A percentile compares a stretch with the other conserved stretches of the same genome.
Evolutionary conservation across 768 basidiomycete species (phyloP).

Genomic region (Suillus subaureus): DNA sequence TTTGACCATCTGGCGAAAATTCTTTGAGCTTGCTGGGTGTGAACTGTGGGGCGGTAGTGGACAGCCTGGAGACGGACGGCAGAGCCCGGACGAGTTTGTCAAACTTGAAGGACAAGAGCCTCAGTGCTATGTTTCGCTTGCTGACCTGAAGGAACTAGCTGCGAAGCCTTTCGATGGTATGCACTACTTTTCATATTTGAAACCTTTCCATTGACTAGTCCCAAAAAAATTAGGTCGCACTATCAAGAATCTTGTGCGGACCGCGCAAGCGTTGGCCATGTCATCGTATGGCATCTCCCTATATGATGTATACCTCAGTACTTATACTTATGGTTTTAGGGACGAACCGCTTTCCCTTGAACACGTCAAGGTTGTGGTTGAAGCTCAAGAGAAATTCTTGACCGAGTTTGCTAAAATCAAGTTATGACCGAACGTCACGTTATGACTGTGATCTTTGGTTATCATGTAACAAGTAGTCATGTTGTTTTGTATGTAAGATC

Average conservation of each 20-base stretch:
- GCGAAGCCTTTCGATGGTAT: conserved; percentile 30
- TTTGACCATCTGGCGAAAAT: conserved; percentile 26
- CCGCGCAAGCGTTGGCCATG: conserved; percentile 32
- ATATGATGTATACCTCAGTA: background rate
- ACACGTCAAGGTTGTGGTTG: conserved; percentile 28
- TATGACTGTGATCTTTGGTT: background rate
- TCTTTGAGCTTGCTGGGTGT: conserved; percentile 24
- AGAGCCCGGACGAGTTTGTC: conserved; percentile 11
- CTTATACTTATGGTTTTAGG: conserved; percentile 5
- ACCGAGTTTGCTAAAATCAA: conserved; percentile 18
- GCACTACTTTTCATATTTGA: background rate
- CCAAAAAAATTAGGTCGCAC: conserved; percentile 20
- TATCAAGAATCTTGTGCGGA: conserved; percentile 37
- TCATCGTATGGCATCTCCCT: conserved; percentile 19
- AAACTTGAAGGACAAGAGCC: conserved; percentile 13
- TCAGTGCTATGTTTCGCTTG: conserved; percentile 10
- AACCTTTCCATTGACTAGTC: background rate
- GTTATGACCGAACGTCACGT: too few relatives aligned
- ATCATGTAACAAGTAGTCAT: background rate
- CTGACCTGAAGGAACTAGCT: conserved; percentile 27
- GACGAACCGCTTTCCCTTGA: conserved; percentile 18
- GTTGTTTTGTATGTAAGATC: background rate
- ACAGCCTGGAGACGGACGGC: background rate
- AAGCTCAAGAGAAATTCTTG: conserved; percentile 29
- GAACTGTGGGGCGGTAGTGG: conserved; percentile 12